Evolutionary conservation across 768 basidiomycete genomes (phyloP).

Genomic region (Hericium rajendrae): DNA sequence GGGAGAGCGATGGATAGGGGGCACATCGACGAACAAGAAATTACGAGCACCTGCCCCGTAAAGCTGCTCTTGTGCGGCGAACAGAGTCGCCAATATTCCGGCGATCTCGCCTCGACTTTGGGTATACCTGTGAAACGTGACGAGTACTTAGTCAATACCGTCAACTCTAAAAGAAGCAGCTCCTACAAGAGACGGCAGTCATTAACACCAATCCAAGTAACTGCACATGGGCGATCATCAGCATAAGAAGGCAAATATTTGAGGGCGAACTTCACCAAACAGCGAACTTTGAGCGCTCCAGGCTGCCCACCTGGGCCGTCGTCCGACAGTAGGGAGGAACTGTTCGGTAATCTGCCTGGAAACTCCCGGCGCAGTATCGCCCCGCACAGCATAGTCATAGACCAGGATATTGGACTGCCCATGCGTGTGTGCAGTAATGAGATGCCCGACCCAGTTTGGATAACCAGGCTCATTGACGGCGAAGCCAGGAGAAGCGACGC

Average conservation of each 20-base stretch:
- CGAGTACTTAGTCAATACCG: not conserved
- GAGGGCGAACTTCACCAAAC: conserved; percentile 13
- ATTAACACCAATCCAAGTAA: conserved; percentile 61
- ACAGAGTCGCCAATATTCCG: conserved; percentile 21
- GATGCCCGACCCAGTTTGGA: conserved; percentile 57
- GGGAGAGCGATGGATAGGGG: conserved; percentile 43
- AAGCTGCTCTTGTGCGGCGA: conserved; percentile 36
- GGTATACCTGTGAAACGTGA: not conserved
- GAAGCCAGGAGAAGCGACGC: conserved; percentile 38
- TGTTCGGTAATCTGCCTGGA: conserved; percentile 27
- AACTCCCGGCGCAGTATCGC: conserved; percentile 36
- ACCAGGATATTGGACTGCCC: conserved; percentile 32
- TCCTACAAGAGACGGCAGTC: conserved; percentile 40
- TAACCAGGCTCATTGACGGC: conserved; percentile 36
- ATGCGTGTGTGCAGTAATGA: conserved; percentile 29
- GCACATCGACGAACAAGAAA: conserved; percentile 53
- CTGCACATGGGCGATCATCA: conserved; percentile 20
- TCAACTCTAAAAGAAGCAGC: not conserved
- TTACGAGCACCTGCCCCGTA: conserved; percentile 37
- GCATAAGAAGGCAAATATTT: not conserved
- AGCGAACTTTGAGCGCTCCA: conserved; percentile 18
- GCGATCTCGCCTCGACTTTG: conserved; percentile 18
- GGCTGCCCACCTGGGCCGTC: conserved; percentile 18
- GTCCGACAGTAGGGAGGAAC: conserved; percentile 27
- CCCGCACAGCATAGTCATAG: conserved; percentile 50